Evolutionary conservation across 345 rosid genomes (phyloP).

Genomic region (Turritis glabra): DNA sequence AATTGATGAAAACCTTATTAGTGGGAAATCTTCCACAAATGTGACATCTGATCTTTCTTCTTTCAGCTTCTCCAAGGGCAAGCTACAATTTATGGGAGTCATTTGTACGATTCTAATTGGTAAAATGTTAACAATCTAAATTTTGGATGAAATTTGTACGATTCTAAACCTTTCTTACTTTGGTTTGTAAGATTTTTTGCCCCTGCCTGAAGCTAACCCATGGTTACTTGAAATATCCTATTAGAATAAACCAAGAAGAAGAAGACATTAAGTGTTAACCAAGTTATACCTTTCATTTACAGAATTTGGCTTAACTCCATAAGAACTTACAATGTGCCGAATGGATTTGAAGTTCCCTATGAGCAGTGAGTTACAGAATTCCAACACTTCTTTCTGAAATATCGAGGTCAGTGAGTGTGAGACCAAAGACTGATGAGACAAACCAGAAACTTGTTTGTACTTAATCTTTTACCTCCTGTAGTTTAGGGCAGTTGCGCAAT

Average conservation of each 20-base stretch:
- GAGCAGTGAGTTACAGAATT: slow-evolving; percentile 57
- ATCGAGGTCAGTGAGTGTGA: slow-evolving; percentile 14
- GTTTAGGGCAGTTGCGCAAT: slow-evolving; percentile 75
- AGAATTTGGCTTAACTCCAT: background rate
- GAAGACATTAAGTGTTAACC: slow-evolving; percentile 9
- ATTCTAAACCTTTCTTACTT: too few relatives aligned
- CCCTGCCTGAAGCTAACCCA: slow-evolving; percentile 58
- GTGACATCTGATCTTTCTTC: slow-evolving; percentile 75
- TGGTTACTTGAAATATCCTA: slow-evolving; percentile 84
- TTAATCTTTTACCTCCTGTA: slow-evolving; percentile 59
- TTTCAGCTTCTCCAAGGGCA: slow-evolving; percentile 65
- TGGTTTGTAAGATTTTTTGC: slow-evolving; percentile 58
- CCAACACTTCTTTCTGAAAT: slow-evolving; percentile 70
- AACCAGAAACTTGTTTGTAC: background rate
- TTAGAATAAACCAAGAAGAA: background rate
- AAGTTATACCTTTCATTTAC: background rate
- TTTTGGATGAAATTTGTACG: too few relatives aligned
- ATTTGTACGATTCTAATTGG: background rate
- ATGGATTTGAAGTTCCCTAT: slow-evolving; percentile 72
- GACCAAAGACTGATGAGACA: slow-evolving; percentile 12
- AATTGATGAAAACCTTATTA: slow-evolving; percentile 1
- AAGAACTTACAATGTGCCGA: slow-evolving; percentile 60
- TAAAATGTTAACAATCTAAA: background rate
- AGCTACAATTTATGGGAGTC: slow-evolving; percentile 38
- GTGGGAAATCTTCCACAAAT: slow-evolving; percentile 73